These are phyloP conservation scores for Aspergillus sojae DNA, from an alignment of 2,329 filamentous ascomycete species.

Conservation along the genomic window DNA sequence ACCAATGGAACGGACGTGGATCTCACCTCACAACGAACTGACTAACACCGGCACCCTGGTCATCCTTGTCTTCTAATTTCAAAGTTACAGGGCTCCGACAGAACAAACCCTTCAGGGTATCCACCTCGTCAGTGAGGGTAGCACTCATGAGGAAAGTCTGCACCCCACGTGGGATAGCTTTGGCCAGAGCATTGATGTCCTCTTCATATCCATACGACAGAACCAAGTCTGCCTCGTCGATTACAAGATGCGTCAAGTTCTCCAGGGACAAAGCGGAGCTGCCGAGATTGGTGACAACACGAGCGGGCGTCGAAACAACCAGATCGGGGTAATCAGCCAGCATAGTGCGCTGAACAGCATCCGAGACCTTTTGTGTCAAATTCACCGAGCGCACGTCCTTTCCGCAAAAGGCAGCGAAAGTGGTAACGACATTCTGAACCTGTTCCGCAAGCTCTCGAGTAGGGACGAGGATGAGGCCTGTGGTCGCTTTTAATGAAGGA, in stretches of 20 bases:
- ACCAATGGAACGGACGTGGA: not conserved
- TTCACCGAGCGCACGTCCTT: slow-evolving; percentile 83
- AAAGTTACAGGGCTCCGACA: slow-evolving; percentile 78
- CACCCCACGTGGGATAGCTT: slow-evolving; percentile 77
- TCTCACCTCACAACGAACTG: slow-evolving; percentile 82
- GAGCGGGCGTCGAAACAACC: slow-evolving; percentile 86
- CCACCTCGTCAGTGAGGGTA: slow-evolving; percentile 84
- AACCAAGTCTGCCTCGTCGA: slow-evolving; percentile 93
- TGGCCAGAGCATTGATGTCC: slow-evolving; percentile 78
- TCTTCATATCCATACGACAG: slow-evolving; percentile 93
- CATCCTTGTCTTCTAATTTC: slow-evolving; percentile 80
- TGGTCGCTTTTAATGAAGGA: slow-evolving; percentile 54
- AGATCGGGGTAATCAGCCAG: slow-evolving; percentile 84
- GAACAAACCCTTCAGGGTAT: slow-evolving; percentile 82
- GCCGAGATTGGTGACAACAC: slow-evolving; percentile 77
- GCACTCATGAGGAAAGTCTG: slow-evolving; percentile 95
- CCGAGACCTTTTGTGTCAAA: slow-evolving; percentile 85
- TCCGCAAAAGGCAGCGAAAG: slow-evolving; percentile 78
- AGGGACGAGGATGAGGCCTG: slow-evolving; percentile 87
- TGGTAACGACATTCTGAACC: slow-evolving; percentile 75
- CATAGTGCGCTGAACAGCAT: slow-evolving; percentile 83
- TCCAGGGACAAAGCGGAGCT: slow-evolving; percentile 70
- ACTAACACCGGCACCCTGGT: slow-evolving; percentile 73
- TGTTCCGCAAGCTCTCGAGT: slow-evolving; percentile 94
- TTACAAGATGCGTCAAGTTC: slow-evolving; percentile 74